Evolutionary conservation across 345 rosid genomes (phyloP).

Genomic region (Excoecaria cochinchinensis): DNA sequence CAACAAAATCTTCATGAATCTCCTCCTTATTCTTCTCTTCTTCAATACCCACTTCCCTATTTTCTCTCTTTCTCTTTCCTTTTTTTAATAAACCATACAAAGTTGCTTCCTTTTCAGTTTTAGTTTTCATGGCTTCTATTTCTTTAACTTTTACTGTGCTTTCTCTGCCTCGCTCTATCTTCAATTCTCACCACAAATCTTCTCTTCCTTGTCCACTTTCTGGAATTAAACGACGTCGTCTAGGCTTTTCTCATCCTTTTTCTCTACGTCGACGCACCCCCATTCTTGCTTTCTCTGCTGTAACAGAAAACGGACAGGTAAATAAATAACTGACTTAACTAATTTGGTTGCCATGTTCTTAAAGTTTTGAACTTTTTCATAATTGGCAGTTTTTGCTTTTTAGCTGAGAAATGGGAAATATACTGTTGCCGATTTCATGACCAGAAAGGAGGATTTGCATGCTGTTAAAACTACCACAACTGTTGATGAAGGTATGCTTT

Average conservation of each 20-base stretch:
- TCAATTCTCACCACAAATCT: not conserved
- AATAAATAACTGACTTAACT: not conserved
- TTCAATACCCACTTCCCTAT: not conserved
- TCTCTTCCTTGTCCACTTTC: not conserved
- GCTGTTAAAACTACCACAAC: slow-evolving; percentile 76
- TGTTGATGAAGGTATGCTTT: slow-evolving; percentile 68
- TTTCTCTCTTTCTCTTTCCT: not conserved
- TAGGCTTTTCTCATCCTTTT: not conserved
- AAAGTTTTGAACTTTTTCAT: not conserved
- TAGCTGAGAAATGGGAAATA: slow-evolving; percentile 58
- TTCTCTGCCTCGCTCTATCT: not conserved
- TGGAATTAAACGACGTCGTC: not conserved
- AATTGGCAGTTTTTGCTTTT: not conserved
- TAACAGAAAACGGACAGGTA: slow-evolving; percentile 3
- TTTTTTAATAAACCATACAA: not conserved
- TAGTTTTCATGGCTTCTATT: not conserved
- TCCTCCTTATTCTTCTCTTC: not conserved
- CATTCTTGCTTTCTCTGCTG: not conserved
- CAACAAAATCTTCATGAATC: not conserved
- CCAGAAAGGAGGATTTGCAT: slow-evolving; percentile 63
- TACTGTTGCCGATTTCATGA: slow-evolving; percentile 90
- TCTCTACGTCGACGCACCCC: not conserved
- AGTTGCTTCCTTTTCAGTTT: not conserved
- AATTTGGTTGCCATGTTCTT: not conserved
- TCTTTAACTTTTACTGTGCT: not conserved